Conservation (phyloP, 768 basidiomycete genomes). For the Amanita exitialis region DNA sequence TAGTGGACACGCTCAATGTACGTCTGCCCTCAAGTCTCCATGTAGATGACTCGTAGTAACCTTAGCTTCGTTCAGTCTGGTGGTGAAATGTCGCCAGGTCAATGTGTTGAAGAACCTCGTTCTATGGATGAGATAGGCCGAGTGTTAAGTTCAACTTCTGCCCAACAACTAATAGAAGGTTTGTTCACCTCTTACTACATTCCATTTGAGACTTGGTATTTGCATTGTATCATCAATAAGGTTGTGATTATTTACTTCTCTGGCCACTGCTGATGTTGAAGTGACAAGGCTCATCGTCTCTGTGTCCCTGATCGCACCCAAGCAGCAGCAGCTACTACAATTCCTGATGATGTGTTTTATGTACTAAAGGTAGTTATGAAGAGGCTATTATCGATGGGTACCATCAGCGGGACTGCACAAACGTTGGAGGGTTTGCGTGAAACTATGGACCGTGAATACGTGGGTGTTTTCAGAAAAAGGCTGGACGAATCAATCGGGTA, state of each 20-base stretch:
- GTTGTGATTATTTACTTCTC: constrained; percentile 22
- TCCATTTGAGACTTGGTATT: constrained; percentile 90
- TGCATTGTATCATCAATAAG: constrained; percentile 79
- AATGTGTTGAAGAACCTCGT: background rate
- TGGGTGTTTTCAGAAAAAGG: constrained; percentile 70
- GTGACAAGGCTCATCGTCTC: constrained; percentile 71
- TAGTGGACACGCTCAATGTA: background rate
- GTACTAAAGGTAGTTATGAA: constrained; percentile 79
- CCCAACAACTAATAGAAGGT: constrained; percentile 51
- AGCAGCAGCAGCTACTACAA: constrained; percentile 56
- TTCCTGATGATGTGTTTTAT: constrained; percentile 94
- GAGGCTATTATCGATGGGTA: constrained; percentile 73
- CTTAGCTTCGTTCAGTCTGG: constrained; percentile 6
- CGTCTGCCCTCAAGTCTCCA: background rate
- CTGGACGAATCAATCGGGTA: constrained; percentile 82
- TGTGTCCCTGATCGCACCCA: constrained; percentile 65
- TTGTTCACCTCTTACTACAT: constrained; percentile 69
- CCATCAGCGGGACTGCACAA: constrained; percentile 42
- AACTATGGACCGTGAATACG: constrained; percentile 76
- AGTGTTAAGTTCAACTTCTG: constrained; percentile 25
- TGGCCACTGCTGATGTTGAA: background rate
- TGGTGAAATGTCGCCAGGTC: constrained; percentile 5
- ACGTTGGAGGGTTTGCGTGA: constrained; percentile 58
- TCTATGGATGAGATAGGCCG: background rate
- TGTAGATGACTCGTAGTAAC: background rate